Percentiles rank a stretch among this genome's conserved stretches.
Conservation (phyloP, 768 basidiomycete species). For the Rhizopogon sp. region DNA sequence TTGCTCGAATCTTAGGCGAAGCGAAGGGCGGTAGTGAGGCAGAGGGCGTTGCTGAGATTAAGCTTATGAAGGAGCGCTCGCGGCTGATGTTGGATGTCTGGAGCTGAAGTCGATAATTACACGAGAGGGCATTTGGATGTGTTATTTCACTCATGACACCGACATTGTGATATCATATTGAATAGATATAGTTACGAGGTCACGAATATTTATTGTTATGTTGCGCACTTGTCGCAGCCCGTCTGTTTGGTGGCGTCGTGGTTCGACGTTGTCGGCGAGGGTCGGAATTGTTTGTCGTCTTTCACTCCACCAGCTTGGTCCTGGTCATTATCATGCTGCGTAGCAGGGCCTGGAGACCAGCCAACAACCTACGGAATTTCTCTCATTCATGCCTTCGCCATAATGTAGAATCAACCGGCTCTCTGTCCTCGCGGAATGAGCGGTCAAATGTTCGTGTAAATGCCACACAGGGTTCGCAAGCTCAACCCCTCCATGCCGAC, state of each 20-base stretch:
- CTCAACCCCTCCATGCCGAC: neutral
- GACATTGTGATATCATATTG: neutral
- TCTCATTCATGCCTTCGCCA: conserved; percentile 8
- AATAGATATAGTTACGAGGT: conserved; percentile 1
- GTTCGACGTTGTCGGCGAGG: neutral
- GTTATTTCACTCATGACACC: neutral
- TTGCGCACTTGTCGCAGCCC: neutral
- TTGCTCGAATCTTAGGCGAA: conserved; percentile 81
- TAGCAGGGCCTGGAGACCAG: conserved; percentile 6
- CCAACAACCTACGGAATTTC: conserved; percentile 6
- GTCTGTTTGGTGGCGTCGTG: neutral
- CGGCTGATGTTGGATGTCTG: conserved; percentile 85
- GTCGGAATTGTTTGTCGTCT: neutral
- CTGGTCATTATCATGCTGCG: conserved; percentile 14
- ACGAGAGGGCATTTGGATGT: neutral
- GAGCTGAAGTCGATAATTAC: conserved; percentile 45
- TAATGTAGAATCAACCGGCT: neutral
- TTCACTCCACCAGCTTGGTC: neutral
- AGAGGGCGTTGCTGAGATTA: conserved; percentile 88
- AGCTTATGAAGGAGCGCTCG: conserved; percentile 91
- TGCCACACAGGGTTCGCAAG: neutral
- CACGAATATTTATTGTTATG: neutral
- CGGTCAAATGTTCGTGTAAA: neutral
- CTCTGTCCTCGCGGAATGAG: neutral
- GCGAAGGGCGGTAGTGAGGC: conserved; percentile 90